Evolutionary conservation across 441 rosid genomes (phyloP), one percentile per base, ranked within the genome.

Genomic region (Jatropha multifida): DNA sequence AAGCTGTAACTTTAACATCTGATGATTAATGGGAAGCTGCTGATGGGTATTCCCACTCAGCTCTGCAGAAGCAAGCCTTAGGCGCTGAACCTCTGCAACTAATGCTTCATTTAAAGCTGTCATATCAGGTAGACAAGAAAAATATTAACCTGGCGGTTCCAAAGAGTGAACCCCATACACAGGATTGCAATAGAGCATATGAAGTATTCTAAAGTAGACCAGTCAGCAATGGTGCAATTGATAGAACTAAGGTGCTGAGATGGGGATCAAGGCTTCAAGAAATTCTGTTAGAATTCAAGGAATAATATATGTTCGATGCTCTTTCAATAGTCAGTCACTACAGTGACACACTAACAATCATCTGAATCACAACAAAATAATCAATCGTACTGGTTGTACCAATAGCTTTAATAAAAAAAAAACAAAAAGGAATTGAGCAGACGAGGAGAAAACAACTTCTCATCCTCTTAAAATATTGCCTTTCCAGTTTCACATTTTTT

Each of bases 21-120:
- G 97, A 2, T 86, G 80, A 58, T 81, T 90, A 32, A 83, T 79
- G 49, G 88, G 77, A 79, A 72, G 86, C 81, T 85, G 90, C 32
- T 77, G 78, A 71, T 55, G 82, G 83, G 64, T 82, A 44, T 85
- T 92, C 61, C 85, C 82, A 20, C 80, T 74, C 54, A 80, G 81
- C 74, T 90, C 92, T 11, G 90, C 88, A 7, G 88, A 83, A 7
- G 90, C 89, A 3, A 86, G 62, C 82, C 92, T 93, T 85, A 95
- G 82, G 32, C 94, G 83, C 51, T 86, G 90, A 56, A 95, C 97
- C 85, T 95, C 99, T 1, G 89, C 94, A 0, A 79, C 88, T 71
- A 95, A 83, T 70, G 98, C 91, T 76, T 93, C 99, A 13, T 93
- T 95, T 59, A 95, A 88, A 71, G 98, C 98, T 94, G 89, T 40